A percentile compares a stretch with the other conserved stretches of the same genome.
Evolutionary conservation across 768 basidiomycete species (phyloP).

Genomic region (Phanerochaete sordida): DNA sequence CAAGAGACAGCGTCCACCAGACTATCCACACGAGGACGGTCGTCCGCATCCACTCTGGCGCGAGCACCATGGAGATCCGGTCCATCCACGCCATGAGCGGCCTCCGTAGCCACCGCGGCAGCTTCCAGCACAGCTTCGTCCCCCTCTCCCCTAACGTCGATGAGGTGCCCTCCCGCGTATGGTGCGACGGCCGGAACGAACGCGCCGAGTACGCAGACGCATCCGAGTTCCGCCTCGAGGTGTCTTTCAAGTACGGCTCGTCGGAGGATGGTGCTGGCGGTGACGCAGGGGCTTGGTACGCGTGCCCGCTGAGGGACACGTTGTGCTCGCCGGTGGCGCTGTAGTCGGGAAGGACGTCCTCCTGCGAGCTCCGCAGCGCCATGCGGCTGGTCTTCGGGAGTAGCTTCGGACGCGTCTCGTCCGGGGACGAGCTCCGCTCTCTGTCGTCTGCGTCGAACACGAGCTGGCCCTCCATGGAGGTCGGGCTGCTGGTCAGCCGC

Average conservation of each 20-base stretch:
- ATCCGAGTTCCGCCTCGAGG: not conserved
- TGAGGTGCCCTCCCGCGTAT: not conserved
- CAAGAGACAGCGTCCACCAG: constrained; percentile 78
- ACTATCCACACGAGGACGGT: constrained; percentile 76
- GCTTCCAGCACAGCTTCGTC: constrained; percentile 36
- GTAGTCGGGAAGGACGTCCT: constrained; percentile 19
- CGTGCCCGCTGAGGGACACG: constrained; percentile 22
- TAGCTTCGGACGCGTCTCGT: not conserved
- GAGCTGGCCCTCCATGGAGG: not conserved
- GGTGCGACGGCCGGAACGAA: not conserved
- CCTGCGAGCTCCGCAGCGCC: constrained; percentile 11
- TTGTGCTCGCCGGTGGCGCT: constrained; percentile 24
- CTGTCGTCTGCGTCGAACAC: not conserved
- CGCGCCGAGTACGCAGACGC: not conserved
- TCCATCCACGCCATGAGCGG: constrained; percentile 69
- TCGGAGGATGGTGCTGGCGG: not conserved
- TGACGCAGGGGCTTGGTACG: constrained; percentile 15
- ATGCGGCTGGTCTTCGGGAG: constrained; percentile 11
- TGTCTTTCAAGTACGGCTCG: not conserved
- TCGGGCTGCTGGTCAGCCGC: not conserved
- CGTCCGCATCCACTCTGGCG: constrained; percentile 72
- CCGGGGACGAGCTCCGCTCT: not conserved
- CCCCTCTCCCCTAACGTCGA: not conserved
- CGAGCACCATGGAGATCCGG: constrained; percentile 64
- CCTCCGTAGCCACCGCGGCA: constrained; percentile 53